Evolutionary conservation across 441 rosid genomes (phyloP).

Genomic region (Arabidopsis lyrata): DNA sequence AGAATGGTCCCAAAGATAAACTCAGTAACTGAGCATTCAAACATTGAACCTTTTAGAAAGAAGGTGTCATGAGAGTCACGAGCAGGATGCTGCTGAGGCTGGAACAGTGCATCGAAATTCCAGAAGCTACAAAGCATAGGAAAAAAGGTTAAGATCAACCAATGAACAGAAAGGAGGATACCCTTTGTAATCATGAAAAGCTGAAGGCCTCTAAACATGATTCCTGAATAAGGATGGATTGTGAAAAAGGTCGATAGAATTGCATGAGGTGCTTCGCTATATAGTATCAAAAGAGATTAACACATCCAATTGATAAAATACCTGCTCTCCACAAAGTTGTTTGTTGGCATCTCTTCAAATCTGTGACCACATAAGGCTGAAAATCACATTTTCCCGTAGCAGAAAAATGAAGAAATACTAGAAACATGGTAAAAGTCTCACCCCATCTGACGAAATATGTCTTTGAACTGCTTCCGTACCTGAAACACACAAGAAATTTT

Average conservation of each 20-base stretch:
- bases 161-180: neutral
- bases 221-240: constrained; percentile 8
- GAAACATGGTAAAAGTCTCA: constrained; percentile 44
- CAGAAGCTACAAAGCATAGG: constrained; percentile 55
- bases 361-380: constrained; percentile 53
- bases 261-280: constrained; percentile 26
- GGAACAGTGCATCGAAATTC: constrained; percentile 96
- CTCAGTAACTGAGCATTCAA: constrained; percentile 15
- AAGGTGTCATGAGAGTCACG: constrained; percentile 97
- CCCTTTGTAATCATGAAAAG: neutral
- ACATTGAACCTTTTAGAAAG: constrained; percentile 68
- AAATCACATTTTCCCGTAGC: neutral
- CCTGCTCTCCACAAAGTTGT: constrained; percentile 97
- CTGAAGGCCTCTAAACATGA: neutral
- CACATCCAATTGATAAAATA: constrained; percentile 37
- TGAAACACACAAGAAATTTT: constrained; percentile 27
- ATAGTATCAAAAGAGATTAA: constrained; percentile 17
- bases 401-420: constrained; percentile 25
- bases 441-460: constrained; percentile 87
- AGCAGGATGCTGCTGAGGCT: constrained; percentile 99
- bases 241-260: constrained; percentile 7
- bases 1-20: constrained; percentile 13
- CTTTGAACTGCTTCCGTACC: constrained; percentile 84
- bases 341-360: constrained; percentile 98
- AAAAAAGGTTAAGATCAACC: neutral